A percentile compares a stretch with the other conserved stretches of the same genome.
Evolutionary conservation across 2,329 filamentous ascomycete genomes (phyloP).

Genomic region (Cercospora zeae-maydis): DNA sequence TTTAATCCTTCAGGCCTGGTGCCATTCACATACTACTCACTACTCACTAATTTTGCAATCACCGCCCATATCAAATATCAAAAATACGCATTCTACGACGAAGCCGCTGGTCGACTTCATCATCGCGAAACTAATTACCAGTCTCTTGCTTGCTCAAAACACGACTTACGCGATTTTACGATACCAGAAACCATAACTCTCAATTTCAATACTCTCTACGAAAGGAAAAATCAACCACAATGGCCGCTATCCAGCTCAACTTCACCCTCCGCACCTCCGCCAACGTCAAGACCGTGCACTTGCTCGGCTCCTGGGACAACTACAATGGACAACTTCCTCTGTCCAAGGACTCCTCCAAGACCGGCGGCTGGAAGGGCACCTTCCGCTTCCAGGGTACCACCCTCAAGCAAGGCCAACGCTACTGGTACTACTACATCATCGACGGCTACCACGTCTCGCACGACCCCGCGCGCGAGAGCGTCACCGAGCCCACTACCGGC

Average conservation of each 20-base stretch:
- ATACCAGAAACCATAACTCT: slow-evolving; percentile 23
- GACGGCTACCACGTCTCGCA: slow-evolving; percentile 98
- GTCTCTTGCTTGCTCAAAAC: slow-evolving; percentile 48
- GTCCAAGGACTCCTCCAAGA: slow-evolving; percentile 78
- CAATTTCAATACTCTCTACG: slow-evolving; percentile 1
- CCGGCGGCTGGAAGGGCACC: slow-evolving; percentile 89
- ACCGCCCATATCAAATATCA: slow-evolving; percentile 25
- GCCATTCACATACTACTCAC: slow-evolving; percentile 30
- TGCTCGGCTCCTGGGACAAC: slow-evolving; percentile 97
- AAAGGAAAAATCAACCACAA: slow-evolving; percentile 39
- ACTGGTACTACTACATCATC: slow-evolving; percentile 99
- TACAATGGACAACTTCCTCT: slow-evolving; percentile 93
- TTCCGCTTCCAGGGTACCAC: slow-evolving; percentile 91
- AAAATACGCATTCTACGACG: slow-evolving; percentile 28
- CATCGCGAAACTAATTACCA: slow-evolving; percentile 41
- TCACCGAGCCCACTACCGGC: slow-evolving; percentile 91
- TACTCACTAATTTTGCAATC: slow-evolving; percentile 30
- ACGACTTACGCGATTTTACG: slow-evolving; percentile 29
- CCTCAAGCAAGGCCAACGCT: slow-evolving; percentile 82
- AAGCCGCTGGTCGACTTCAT: slow-evolving; percentile 36
- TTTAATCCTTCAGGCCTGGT: slow-evolving; percentile 47
- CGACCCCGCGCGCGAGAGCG: slow-evolving; percentile 85
- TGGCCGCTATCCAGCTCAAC: slow-evolving; percentile 89
- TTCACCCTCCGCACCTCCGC: slow-evolving; percentile 94
- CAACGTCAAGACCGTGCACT: slow-evolving; percentile 94